Conservation (phyloP, 805 yeast species). For the Suhomyces xylopsoci region DNA sequence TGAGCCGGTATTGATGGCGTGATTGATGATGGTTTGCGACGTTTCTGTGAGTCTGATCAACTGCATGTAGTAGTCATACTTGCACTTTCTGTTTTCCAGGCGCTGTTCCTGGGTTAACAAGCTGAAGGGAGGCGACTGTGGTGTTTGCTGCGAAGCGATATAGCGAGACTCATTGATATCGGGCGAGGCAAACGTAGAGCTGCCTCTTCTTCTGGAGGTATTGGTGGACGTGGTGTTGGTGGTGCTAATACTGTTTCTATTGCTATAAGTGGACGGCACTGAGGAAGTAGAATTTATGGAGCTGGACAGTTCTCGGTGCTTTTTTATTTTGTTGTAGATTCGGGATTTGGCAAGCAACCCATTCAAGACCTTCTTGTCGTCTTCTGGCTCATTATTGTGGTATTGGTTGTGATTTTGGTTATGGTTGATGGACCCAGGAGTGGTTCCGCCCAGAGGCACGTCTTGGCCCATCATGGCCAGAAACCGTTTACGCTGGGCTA, state of each 20-base stretch:
- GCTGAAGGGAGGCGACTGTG: slow-evolving; percentile 10
- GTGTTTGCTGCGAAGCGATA: slow-evolving; percentile 6
- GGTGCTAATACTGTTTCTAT: slow-evolving; percentile 21
- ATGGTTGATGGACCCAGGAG: not conserved
- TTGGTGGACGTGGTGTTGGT: slow-evolving; percentile 19
- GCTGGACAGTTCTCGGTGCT: slow-evolving; percentile 35
- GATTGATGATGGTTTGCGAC: slow-evolving; percentile 11
- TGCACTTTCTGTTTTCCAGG: slow-evolving; percentile 29
- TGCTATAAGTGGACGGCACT: slow-evolving; percentile 14
- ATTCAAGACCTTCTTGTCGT: slow-evolving; percentile 19
- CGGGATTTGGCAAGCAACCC: slow-evolving; percentile 30
- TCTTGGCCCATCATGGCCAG: slow-evolving; percentile 8
- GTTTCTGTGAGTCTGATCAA: slow-evolving; percentile 16
- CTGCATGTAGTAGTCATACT: slow-evolving; percentile 35
- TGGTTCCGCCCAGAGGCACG: not conserved
- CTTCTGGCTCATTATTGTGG: slow-evolving; percentile 12
- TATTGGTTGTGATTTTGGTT: not conserved
- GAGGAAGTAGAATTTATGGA: slow-evolving; percentile 23
- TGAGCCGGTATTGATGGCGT: slow-evolving; percentile 5
- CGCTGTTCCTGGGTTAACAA: slow-evolving; percentile 18
- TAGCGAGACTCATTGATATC: slow-evolving; percentile 10
- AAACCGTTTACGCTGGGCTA: slow-evolving; percentile 5
- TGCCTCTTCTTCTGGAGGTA: slow-evolving; percentile 19
- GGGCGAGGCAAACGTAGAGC: slow-evolving; percentile 8
- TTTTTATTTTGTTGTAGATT: slow-evolving; percentile 35